Evolutionary conservation across 176 grass and related monocot species (phyloP).

Genomic region (Leersia perrieri): DNA sequence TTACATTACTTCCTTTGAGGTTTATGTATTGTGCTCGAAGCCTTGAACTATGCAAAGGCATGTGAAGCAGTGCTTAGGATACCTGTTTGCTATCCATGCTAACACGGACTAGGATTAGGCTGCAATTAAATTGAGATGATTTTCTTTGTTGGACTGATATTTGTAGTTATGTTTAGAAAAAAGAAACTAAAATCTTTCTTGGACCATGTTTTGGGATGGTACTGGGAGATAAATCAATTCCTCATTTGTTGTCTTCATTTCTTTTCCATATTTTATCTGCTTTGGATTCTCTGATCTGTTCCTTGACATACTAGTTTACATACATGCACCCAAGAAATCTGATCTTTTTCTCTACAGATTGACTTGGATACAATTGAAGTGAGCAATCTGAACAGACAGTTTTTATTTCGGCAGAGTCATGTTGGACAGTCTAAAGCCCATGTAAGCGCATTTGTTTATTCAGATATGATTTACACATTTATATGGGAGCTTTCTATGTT

Average conservation of each 20-base stretch:
- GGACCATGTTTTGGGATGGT: not conserved
- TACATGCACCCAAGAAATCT: constrained; percentile 9
- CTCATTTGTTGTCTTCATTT: not conserved
- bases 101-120: not conserved
- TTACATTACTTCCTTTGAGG: not conserved
- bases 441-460: constrained; percentile 44
- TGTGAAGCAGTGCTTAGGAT: not conserved
- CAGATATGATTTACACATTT: not conserved
- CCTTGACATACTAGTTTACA: constrained; percentile 3
- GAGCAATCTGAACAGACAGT: constrained; percentile 97
- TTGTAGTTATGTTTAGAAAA: not conserved
- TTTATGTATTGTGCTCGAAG: not conserved
- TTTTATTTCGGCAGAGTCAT: constrained; percentile 94
- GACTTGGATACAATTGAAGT: constrained; percentile 99
- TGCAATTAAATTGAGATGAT: not conserved
- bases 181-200: not conserved
- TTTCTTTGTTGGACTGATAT: not conserved
- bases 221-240: not conserved
- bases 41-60: too few species aligned
- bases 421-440: constrained; percentile 97
- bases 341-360: constrained; percentile 57
- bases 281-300: not conserved
- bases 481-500: not conserved
- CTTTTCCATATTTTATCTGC: not conserved
- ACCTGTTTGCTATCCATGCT: not conserved